Base-by-base conservation (phyloP, 169 alveolate species). In the Cystoisospora suis region DNA sequence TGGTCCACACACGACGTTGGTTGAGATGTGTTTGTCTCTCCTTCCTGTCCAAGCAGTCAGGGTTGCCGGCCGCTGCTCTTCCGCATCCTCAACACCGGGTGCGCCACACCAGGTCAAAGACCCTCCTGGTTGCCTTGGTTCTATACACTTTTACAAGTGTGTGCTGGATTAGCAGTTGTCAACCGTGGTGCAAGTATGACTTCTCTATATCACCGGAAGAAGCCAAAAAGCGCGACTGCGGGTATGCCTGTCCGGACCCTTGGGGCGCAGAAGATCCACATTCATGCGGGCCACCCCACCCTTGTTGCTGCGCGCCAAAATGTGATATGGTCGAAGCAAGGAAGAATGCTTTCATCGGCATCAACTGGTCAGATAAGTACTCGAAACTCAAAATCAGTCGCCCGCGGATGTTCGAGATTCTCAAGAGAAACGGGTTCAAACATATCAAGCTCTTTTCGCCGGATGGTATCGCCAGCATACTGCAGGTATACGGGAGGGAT, bases 321-420 rank as follows among this genome's bases (percentile, higher is more conserved):
- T 85, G 90, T 81, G 61, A 85, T 46, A 6, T 20, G 46, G 47
- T n/a, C 44, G 90, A 20, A 29, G 90, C 90, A 27, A 46, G 36
- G 44, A 45, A 36, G 34, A 58, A 70, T 38, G 79, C 90, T 27
- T 85, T 85, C 45, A 32, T 85, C 12, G 90, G 90, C 44, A 44
- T 85, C 46, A 85, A 85, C 90, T 85, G 90, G 90, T 85, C 90
- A 45, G 90, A 85, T 65, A 85, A 85, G 56, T 85, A 85, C 45
- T 85, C 90, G 59, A 34, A 44, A 29, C 58, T 59, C 46, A 27
- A 61, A 38, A 9, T 59, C 32, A 36, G 80, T 42, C 79, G 90
- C 9, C 81, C 38, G 81, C 40, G 58, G 58, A 27, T 42, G 80
- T 61, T 85, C 45, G 44, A 36, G 32, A 38, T 85, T 32, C 58